A percentile compares a stretch with the other conserved stretches of the same genome.
These are phyloP conservation scores for Toxicodendron radicans DNA, from an alignment of 345 rosid species.

Conservation along the genomic window DNA sequence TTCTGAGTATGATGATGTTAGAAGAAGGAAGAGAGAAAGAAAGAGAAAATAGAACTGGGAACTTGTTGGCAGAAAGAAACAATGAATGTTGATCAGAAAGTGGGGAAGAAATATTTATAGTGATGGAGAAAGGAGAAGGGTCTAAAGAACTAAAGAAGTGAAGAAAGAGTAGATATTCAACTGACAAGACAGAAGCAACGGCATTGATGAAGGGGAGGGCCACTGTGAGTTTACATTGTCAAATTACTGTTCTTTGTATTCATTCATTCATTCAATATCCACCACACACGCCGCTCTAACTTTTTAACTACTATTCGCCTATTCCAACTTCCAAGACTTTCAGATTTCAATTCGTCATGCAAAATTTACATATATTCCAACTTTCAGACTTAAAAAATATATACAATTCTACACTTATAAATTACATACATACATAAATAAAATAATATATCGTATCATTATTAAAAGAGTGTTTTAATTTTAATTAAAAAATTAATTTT, in stretches of 20 bases:
- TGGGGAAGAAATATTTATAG: slow-evolving; percentile 18
- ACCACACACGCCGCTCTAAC: background rate
- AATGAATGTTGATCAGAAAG: background rate
- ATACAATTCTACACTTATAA: too few species aligned
- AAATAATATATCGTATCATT: too few species aligned
- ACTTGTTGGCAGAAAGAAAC: background rate
- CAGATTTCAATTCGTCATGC: too few species aligned
- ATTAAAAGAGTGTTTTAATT: too few species aligned
- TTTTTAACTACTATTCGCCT: background rate
- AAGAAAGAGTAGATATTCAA: background rate
- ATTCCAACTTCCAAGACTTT: background rate
- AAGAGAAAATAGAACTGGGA: background rate
- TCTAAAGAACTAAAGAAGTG: background rate
- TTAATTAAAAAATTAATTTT: too few species aligned
- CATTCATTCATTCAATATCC: background rate
- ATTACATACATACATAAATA: too few species aligned
- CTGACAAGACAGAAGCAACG: background rate
- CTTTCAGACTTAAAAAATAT: too few species aligned
- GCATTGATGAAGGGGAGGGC: slow-evolving; percentile 24
- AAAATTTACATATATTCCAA: too few species aligned
- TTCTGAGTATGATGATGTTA: background rate
- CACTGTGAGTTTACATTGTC: background rate
- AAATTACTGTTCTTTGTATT: background rate
- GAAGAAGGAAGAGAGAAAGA: background rate
- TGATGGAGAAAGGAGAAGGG: slow-evolving; percentile 8